Base-by-base conservation (phyloP, 306 rosid species). In the Sphenostylis stenocarpa region DNA sequence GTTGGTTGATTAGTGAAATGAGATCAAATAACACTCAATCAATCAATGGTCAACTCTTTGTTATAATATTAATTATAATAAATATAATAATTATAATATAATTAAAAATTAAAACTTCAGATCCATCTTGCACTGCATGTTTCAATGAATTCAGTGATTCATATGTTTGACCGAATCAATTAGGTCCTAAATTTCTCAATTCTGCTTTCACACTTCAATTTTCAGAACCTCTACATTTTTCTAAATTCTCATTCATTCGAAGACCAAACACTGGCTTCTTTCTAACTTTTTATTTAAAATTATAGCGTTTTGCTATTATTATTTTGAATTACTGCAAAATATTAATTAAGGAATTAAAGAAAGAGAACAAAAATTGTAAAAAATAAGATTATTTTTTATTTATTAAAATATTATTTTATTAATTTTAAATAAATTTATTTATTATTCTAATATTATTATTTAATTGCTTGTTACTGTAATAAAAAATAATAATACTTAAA, bases 21-120 rank as follows among this genome's bases (percentile, higher is more conserved):
- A 26, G 15, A 19, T 56, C 3, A 58, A 53, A 48, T 33, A 2
- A 2, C 20, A 49, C 39, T 15, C 64, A 61, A 31, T 62, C 55
- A 56, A 65, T 76, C 31, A 64, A 3, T 6, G 70, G 87, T 84
- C 87, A 80, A 76, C 82, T 63, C 41, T 15, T 31, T 36, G 41
- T 21, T 20, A 76, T 2, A 39, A 76, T 16, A 38, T 2, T 38
- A 38, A 38, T 38, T 38, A 38, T 1, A 8, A 8, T 38, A 38
- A 26, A 1, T 26, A 26, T 26, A 26, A 26, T 26, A 26, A 26
- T 26, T 38, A 38, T 1, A 38, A 8, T 38, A 38, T 38, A 9
- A 10, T 38, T 38, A 8, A 38, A 36, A 38, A 7, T 41, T 63
- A 53, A 63, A 81, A n/a, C 17, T 3, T 1, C 7, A 16, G 9